Base-by-base conservation (phyloP, 2,329 filamentous ascomycete species). In the Aureobasidium sp. region DNA sequence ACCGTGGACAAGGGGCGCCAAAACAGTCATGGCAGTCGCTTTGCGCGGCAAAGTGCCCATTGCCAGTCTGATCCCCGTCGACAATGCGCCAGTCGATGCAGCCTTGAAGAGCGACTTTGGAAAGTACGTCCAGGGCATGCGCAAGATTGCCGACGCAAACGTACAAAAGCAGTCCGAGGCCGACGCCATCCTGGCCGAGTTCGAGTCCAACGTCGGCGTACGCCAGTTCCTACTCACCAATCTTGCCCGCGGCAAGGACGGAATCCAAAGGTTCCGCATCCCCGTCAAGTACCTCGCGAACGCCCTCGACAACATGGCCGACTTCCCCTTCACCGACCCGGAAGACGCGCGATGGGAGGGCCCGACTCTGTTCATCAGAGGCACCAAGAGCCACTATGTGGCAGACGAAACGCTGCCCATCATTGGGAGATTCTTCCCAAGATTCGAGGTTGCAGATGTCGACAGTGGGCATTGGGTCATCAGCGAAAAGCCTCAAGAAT, bases 191-290 rank as follows among this genome's bases (percentile, higher is more conserved):
- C 77, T 97, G 23, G 74, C 83, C 57, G 78, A 85, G 1, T 93
- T 88, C 70, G 93, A 95, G 71, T 74, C 83, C 69, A 86, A 86
- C 15, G 73, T 95, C 4, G 78, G 85, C 0, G 87, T 99, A 65
- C 86, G 94, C 2, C 92, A 96, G 70, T 99, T 97, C 73, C 81
- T 99, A 17, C 82, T 99, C 0, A 90, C 89, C 11, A 99, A 97
- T 70, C 78, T 97, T 40, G 74, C 87, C 65, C 83, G 85, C 5
- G 68, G 73, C 3, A 69, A 73, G 19, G 74, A 79, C 3, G 78
- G 81, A 33, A 77, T 77, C 2, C 81, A 88, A 67, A 85, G 83
- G 67, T 96, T 94, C 75, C 83, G 89, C 29, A 84, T 97, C 3
- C 93, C 94, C 0, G 76, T 99, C 11, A 79, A 81, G 49, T 85